phyloP scores from a whole-genome alignment of 495 filamentous ascomycete genomes.

The Penicillium parvum region DNA sequence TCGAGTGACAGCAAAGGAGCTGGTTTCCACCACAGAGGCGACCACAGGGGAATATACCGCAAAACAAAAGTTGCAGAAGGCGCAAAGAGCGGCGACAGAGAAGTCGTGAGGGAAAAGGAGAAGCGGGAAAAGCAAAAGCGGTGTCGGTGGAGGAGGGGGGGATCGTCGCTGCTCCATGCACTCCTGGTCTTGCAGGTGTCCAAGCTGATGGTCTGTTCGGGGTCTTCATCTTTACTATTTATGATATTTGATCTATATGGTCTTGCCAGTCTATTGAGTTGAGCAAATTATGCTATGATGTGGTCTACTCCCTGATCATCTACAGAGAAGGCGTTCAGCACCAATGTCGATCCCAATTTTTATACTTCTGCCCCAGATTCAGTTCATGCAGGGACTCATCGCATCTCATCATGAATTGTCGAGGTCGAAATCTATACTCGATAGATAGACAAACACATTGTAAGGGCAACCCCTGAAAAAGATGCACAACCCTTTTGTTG shows the following conservation, averaged over 20 bases:
- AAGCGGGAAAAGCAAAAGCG: slow-evolving; percentile 27
- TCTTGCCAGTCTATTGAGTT: too few relatives aligned
- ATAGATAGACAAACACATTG: too few relatives aligned
- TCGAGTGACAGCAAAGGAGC: slow-evolving; percentile 2
- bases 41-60: slow-evolving; percentile 5
- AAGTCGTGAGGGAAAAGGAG: slow-evolving; percentile 19
- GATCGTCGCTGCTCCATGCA: slow-evolving; percentile 20
- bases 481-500: slow-evolving; percentile 1
- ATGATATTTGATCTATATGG: too few relatives aligned
- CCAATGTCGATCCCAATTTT: slow-evolving; percentile 6
- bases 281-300: too few relatives aligned
- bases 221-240: too few relatives aligned
- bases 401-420: too few relatives aligned
- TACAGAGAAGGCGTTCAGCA: neutral
- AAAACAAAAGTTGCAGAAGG: slow-evolving; percentile 8
- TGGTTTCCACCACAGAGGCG: slow-evolving; percentile 1
- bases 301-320: too few relatives aligned
- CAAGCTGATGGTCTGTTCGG: too few relatives aligned
- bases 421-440: too few relatives aligned
- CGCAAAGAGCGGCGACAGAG: slow-evolving; percentile 6
- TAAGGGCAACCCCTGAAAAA: neutral
- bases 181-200: neutral
- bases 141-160: slow-evolving; percentile 18
- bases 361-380: slow-evolving; percentile 8
- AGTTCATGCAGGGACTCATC: neutral